phyloP scores from a whole-genome alignment of 306 rosid genomes.

The Dicorynia guianensis region DNA sequence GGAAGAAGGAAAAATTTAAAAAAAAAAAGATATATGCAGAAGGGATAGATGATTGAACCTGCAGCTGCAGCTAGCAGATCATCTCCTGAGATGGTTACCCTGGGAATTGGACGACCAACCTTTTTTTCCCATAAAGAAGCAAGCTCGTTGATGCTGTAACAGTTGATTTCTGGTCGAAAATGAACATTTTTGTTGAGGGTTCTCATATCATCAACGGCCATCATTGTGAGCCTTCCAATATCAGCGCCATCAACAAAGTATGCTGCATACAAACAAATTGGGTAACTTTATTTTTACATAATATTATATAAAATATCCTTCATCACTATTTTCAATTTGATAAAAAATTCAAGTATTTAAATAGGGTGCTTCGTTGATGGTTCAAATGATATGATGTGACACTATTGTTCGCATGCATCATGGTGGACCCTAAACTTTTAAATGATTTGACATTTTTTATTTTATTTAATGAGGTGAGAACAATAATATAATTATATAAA shows the following conservation, averaged over 20 bases:
- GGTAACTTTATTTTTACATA: no score
- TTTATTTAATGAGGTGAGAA: no score
- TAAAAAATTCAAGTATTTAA: no score
- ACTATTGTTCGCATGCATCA: no score
- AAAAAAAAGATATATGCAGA: background rate
- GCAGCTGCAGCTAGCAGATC: constrained; percentile 67
- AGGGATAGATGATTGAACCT: constrained; percentile 38
- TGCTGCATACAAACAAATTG: constrained; percentile 50
- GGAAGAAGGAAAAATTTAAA: background rate
- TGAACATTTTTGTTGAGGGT: constrained; percentile 64
- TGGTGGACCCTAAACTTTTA: no score
- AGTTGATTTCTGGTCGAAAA: constrained; percentile 63
- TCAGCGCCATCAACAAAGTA: constrained; percentile 72
- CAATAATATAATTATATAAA: no score
- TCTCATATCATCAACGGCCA: constrained; percentile 53
- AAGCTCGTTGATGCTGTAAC: constrained; percentile 60
- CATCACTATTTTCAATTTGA: no score
- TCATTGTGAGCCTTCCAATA: constrained; percentile 71
- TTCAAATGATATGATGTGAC: no score
- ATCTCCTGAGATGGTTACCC: constrained; percentile 58
- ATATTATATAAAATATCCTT: no score
- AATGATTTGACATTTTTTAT: no score
- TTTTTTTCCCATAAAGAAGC: constrained; percentile 75
- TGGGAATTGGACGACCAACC: constrained; percentile 61
- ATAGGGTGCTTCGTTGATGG: no score